phyloP scores from a whole-genome alignment of 352 stramenopile genomes.

The Pythium phragmitis region DNA sequence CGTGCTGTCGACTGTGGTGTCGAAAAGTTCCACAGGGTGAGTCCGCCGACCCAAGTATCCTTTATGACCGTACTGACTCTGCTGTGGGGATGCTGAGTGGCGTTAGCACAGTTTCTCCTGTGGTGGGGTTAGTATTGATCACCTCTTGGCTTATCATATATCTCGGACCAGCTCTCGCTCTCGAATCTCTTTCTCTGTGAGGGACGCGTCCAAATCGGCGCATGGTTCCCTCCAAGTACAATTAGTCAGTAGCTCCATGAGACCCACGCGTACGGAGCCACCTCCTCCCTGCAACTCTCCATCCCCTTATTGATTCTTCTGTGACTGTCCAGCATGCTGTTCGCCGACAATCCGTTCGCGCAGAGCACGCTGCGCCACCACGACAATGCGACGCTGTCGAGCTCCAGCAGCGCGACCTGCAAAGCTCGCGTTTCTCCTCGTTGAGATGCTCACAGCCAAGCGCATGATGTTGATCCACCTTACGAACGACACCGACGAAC shows the following conservation, averaged over 20 bases:
- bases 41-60: constrained; percentile 4
- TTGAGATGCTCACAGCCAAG: constrained; percentile 58
- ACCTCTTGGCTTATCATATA: neutral
- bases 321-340: constrained; percentile 18
- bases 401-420: constrained; percentile 39
- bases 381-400: constrained; percentile 12
- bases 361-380: constrained; percentile 31
- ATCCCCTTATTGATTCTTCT: neutral
- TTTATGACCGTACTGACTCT: neutral
- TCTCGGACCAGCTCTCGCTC: constrained; percentile 35
- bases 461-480: constrained; percentile 36
- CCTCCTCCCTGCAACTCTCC: neutral
- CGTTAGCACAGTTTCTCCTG: constrained; percentile 26
- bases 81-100: neutral
- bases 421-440: constrained; percentile 58
- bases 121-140: constrained; percentile 36
- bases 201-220: constrained; percentile 35
- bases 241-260: constrained; percentile 25
- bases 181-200: constrained; percentile 43
- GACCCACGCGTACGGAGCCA: constrained; percentile 7
- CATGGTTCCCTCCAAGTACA: constrained; percentile 40
- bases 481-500: constrained; percentile 22
- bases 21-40: constrained; percentile 17
- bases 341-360: constrained; percentile 33
- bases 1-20: constrained; percentile 11